Evolutionary conservation across 805 yeast species (phyloP), one percentile per base, ranked within the genome.

Genomic region (Osmozyma mogii): DNA sequence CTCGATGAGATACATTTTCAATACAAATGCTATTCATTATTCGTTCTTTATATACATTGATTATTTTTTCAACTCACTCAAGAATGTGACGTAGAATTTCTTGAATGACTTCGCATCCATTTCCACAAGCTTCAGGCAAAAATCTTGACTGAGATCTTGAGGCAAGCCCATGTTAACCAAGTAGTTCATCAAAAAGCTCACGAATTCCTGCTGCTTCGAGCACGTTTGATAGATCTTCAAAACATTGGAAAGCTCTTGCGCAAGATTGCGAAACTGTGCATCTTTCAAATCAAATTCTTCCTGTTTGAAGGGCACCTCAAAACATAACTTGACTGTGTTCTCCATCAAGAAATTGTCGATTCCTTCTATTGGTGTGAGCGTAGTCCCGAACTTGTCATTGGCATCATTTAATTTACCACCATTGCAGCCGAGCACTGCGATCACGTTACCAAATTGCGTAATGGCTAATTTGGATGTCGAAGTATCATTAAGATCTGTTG

Each of bases 261-360:
- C 78, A 22, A 83, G 67, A 35, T 78, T 67, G 45, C 89, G 69
- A 41, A 71, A 73, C 49, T 84, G 88, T 4, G 94, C 94, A 52
- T 87, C 95, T 40, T 75, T 73, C 28, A 77, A 59, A 46, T 79
- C 73, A 44, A 79, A 77, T 21, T 66, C 69, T 18, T 70, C 69
- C 20, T 77, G 70, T 42, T 80, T 77, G 50, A 84, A 78, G n/a
- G 94, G 84, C 27, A 85, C 61, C 51, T 84, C 88, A 60, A 85
- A 82, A 20, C 78, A 66, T 31, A 84, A 58, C 28, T 78, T 70
- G 3, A 87, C 69, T 16, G 75, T 65, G 40, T 77, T 78, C 29
- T 77, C 74, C 54, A 84, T 72, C 35, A 88, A 67, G 45, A 74
- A 72, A 24, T 72, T 76, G 32, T 81, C 79, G 28, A 84, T 72